Base-by-base conservation (phyloP, 345 rosid species). In the Ricinus communis region DNA sequence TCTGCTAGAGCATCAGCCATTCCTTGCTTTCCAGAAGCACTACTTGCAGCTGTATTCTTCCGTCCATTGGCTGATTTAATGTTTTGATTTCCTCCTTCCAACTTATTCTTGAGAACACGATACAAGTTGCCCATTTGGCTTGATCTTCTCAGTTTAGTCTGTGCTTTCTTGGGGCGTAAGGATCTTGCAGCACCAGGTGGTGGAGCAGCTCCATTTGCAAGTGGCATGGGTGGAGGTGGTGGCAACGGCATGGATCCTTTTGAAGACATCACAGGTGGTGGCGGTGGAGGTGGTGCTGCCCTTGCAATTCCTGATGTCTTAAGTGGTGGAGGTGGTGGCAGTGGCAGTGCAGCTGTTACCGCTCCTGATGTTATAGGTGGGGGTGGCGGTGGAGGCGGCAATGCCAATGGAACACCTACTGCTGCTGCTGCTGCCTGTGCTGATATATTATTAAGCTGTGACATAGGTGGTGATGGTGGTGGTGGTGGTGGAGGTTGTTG, bases 1-100 rank as follows among this genome's bases (percentile, higher is more conserved):
- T 95, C 97, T 47, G 97, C 94, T 11, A 95, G 84, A 47, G 99
- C 98, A 82, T 93, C 99, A 43, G 99, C 97, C 97, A 95, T 88
- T 77, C 97, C 97, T 85, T 91, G 92, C 74, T 93, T 89, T 55
- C 90, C 96, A 58, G 87, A 80, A 3, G 69, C 67, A 18, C 66
- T 62, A 65, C 66, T 69, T 1, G 55, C 77, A n/a, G 69, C 78
- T 13, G 75, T 36, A 43, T 82, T 21, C 46, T 77, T 87, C 76
- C 78, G 76, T 36, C 86, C 87, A 3, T 52, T 45, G 1, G 78
- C 28, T 3, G 80, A 70, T 84, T 66, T 88, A 14, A 70, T 71
- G 22, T 76, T 77, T 16, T 74, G 71, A 70, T 83, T 82, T 45
- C 71, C 75, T 45, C 97, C 98, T 84, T 95, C 96, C 27, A 92